Percentiles rank a stretch among this genome's conserved stretches.
These are phyloP conservation scores for Limnomonas spitsbergensis DNA, from an alignment of 139 green algal genomes.

Conservation along the genomic window DNA sequence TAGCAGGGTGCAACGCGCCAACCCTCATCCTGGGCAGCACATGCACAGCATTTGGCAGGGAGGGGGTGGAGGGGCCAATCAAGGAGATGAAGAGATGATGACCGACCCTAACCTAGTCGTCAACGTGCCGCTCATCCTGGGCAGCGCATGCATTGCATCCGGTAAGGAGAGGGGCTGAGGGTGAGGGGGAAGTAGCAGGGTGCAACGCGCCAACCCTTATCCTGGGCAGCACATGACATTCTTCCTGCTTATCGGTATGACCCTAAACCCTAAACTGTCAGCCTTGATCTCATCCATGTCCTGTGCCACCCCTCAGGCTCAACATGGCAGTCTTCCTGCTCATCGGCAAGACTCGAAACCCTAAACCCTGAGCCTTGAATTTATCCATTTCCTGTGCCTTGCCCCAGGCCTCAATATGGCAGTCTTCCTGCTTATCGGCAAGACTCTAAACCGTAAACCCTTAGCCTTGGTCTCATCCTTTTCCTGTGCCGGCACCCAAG, in stretches of 20 bases:
- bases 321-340: conserved; percentile 90
- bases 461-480: conserved; percentile 63
- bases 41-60: neutral
- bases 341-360: conserved; percentile 70
- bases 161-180: too few relatives aligned
- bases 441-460: conserved; percentile 76
- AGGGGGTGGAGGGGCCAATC: neutral
- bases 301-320: conserved; percentile 41
- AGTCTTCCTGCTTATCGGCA: conserved; percentile 86
- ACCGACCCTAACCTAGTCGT: too few relatives aligned
- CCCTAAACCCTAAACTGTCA: conserved; percentile 80
- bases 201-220: neutral
- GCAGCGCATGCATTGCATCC: neutral
- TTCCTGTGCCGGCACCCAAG: conserved; percentile 22
- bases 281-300: conserved; percentile 54
- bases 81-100: too few relatives aligned
- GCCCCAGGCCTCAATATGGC: conserved; percentile 83
- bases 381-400: neutral
- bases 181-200: neutral
- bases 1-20: neutral
- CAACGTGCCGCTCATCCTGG: neutral
- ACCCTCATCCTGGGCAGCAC: neutral
- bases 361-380: too few relatives aligned
- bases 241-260: conserved; percentile 87
- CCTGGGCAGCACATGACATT: conserved; percentile 35